Conservation (phyloP, 2,329 filamentous ascomycete species). For the Ophiognomonia clavigignenti-juglandacearum region DNA sequence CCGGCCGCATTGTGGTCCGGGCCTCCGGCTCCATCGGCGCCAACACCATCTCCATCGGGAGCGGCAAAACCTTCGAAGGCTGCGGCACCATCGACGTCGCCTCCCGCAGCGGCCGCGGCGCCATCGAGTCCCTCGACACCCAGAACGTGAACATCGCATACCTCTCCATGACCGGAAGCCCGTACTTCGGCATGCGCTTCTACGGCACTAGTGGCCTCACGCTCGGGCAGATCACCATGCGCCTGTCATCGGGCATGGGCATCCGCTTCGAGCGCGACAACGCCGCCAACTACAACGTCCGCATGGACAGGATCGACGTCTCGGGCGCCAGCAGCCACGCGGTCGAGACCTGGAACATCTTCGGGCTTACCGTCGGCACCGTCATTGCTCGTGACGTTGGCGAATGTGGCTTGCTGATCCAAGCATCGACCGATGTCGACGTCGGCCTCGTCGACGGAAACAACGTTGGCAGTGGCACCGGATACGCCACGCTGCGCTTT, state of each 20-base stretch:
- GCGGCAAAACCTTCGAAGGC: slow-evolving; percentile 53
- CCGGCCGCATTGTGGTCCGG: slow-evolving; percentile 47
- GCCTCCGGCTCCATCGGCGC: slow-evolving; percentile 51
- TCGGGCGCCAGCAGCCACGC: slow-evolving; percentile 51
- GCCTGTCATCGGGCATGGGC: slow-evolving; percentile 47
- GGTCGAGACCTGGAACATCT: slow-evolving; percentile 57
- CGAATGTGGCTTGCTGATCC: slow-evolving; percentile 52
- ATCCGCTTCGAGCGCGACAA: slow-evolving; percentile 54
- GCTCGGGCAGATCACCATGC: slow-evolving; percentile 50
- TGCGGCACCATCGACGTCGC: slow-evolving; percentile 51
- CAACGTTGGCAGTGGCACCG: slow-evolving; percentile 47
- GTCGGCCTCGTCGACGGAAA: slow-evolving; percentile 52
- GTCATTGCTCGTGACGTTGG: slow-evolving; percentile 51
- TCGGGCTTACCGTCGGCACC: slow-evolving; percentile 44
- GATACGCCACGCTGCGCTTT: slow-evolving; percentile 53
- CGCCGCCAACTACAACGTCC: slow-evolving; percentile 47
- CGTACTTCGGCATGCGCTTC: slow-evolving; percentile 54
- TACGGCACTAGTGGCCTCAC: slow-evolving; percentile 43
- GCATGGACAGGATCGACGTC: slow-evolving; percentile 46
- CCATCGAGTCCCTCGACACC: slow-evolving; percentile 48
- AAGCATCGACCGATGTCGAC: slow-evolving; percentile 45
- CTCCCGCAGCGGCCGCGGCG: slow-evolving; percentile 38
- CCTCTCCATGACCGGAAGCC: slow-evolving; percentile 51
- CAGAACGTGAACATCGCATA: slow-evolving; percentile 48
- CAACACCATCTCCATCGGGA: slow-evolving; percentile 43